Evolutionary conservation across 2,329 filamentous ascomycete genomes (phyloP).

Genomic region (Myotisia sp.): DNA sequence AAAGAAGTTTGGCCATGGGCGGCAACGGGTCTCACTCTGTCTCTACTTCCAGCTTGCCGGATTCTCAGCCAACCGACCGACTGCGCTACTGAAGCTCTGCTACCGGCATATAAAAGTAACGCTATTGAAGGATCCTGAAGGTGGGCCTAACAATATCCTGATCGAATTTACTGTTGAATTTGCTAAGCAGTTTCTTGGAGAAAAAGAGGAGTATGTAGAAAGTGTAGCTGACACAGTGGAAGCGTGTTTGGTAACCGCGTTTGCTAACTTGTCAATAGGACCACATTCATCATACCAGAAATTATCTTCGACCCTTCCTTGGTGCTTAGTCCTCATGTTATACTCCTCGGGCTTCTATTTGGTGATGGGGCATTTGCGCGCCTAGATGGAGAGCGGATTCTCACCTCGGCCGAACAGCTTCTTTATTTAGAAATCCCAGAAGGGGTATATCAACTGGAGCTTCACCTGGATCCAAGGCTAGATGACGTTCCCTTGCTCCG

Average conservation of each 20-base stretch:
- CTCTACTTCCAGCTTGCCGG: constrained; percentile 3
- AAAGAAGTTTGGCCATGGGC: constrained; percentile 5
- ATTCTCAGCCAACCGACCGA: constrained; percentile 3
- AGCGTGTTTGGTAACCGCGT: too few relatives aligned
- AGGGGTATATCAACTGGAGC: too few relatives aligned
- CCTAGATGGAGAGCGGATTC: too few relatives aligned
- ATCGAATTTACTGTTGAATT: constrained; percentile 5
- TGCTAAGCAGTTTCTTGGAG: constrained; percentile 4
- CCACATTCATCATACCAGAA: constrained; percentile 20
- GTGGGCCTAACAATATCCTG: constrained; percentile 2
- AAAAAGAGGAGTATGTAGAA: constrained; percentile 4
- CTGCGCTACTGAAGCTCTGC: constrained; percentile 2
- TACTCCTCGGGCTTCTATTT: constrained; percentile 23
- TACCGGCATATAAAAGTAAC: constrained; percentile 3
- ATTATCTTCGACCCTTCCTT: constrained; percentile 22
- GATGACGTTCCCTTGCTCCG: too few relatives aligned
- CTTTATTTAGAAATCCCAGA: too few relatives aligned
- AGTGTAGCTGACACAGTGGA: too few relatives aligned
- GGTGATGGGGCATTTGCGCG: constrained; percentile 20
- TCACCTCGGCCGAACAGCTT: too few relatives aligned
- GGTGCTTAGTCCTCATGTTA: constrained; percentile 20
- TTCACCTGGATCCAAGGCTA: too few relatives aligned
- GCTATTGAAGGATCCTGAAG: constrained; percentile 1
- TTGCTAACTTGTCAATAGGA: constrained; percentile 11
- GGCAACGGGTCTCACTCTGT: constrained; percentile 1